Percentiles rank a stretch among this genome's conserved stretches.
Conservation (phyloP, 2,329 filamentous ascomycete species). For the Harringtonia aguacate region DNA sequence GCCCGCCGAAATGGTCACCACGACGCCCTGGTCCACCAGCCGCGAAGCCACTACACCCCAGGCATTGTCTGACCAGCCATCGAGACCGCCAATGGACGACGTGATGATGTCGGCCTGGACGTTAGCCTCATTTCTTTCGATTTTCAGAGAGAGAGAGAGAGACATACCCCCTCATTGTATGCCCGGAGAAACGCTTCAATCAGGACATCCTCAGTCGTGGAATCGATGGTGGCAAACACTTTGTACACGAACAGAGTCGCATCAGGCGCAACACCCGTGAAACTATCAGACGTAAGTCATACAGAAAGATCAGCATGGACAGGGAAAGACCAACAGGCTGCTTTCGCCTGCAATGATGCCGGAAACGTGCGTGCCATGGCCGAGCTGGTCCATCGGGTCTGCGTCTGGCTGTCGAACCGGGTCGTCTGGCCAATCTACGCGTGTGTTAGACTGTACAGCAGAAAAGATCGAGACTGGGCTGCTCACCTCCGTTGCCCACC, state of each 20-base stretch:
- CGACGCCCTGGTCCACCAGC: constrained; percentile 42
- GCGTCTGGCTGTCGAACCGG: constrained; percentile 5
- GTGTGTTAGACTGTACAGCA: neutral
- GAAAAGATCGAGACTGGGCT: neutral
- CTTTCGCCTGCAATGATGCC: constrained; percentile 16
- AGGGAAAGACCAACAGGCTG: neutral
- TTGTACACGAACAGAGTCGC: neutral
- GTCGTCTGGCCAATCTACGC: neutral
- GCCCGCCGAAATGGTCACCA: constrained; percentile 40
- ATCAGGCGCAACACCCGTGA: constrained; percentile 1
- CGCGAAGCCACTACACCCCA: constrained; percentile 38
- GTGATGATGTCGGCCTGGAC: constrained; percentile 40
- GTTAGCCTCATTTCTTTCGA: neutral
- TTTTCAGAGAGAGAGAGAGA: neutral
- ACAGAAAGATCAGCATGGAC: too few relatives aligned
- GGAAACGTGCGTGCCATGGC: constrained; percentile 16
- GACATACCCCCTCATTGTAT: constrained; percentile 37
- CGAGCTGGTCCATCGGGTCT: constrained; percentile 13
- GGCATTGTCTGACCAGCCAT: constrained; percentile 41
- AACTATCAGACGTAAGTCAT: too few relatives aligned
- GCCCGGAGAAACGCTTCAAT: constrained; percentile 50
- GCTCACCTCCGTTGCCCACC: constrained; percentile 11
- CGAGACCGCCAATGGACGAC: constrained; percentile 37
- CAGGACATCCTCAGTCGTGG: constrained; percentile 37
- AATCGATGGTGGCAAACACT: neutral